A percentile compares a stretch with the other conserved stretches of the same genome.
phyloP scores from a whole-genome alignment of 371 early-diverging fungal genomes.

The Lichtheimia ornata region DNA sequence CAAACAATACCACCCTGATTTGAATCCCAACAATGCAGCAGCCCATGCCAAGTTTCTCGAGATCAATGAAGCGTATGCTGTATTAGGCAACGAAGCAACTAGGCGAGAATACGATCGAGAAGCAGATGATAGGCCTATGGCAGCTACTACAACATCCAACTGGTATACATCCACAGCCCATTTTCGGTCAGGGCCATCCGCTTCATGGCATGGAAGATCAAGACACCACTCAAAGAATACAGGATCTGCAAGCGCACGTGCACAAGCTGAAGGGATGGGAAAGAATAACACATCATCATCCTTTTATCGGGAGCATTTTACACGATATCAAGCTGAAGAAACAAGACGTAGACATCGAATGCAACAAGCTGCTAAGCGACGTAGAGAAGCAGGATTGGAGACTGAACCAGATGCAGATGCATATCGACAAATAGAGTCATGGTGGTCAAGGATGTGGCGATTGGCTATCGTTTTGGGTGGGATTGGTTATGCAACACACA shows the following conservation, averaged over 20 bases:
- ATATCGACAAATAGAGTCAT: constrained; percentile 6
- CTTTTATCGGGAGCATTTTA: constrained; percentile 25
- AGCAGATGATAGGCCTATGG: constrained; percentile 23
- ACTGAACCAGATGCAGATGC: constrained; percentile 6
- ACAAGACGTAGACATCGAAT: constrained; percentile 35
- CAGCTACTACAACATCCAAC: background rate
- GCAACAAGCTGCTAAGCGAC: constrained; percentile 33
- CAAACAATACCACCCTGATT: constrained; percentile 88
- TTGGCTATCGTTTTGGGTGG: constrained; percentile 23
- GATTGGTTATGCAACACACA: constrained; percentile 14
- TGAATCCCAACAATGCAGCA: constrained; percentile 67
- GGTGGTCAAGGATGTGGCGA: constrained; percentile 33
- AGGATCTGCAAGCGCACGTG: constrained; percentile 43
- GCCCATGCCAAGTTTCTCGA: constrained; percentile 73
- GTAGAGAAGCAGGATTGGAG: constrained; percentile 24
- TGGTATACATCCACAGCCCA: constrained; percentile 18
- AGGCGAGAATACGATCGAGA: constrained; percentile 80
- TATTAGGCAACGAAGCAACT: constrained; percentile 71
- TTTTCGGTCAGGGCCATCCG: constrained; percentile 30
- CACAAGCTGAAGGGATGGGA: constrained; percentile 39
- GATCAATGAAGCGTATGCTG: constrained; percentile 85
- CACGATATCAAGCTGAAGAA: constrained; percentile 46
- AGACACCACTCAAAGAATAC: constrained; percentile 25
- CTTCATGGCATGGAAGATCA: constrained; percentile 36
- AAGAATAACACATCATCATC: constrained; percentile 3